Evolutionary conservation across 2,329 filamentous ascomycete genomes (phyloP), one percentile per base, ranked within the genome.

Genomic region (Scytalidium lignicola): DNA sequence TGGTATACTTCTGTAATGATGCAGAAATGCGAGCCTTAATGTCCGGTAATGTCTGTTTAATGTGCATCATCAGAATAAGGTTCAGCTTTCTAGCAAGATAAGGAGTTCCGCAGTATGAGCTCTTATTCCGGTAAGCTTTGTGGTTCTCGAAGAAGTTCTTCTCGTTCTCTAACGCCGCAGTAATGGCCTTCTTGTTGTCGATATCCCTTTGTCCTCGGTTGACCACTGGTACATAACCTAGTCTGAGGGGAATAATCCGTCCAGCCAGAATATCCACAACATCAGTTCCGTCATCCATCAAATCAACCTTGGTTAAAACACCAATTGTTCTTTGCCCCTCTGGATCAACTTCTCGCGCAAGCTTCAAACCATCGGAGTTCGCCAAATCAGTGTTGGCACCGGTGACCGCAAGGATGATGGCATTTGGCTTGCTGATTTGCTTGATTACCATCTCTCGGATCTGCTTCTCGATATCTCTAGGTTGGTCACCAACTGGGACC

Each of bases 41-140:
- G 66, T 99, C 93, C 39, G 93, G 93, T 13, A 99, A 80, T 1
- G 93, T 99, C 74, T 99, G 92, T 74, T 99, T 99, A 76, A 99
- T 99, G 75, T 99, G 93, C 93, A 99, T 99, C 92, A 99, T 97
- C 60, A 99, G 80, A 65, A 99, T 97, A 63, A 99, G 78, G 72
- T 99, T 99, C 52, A 99, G 82, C 73, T 99, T 99, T 59, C 92
- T 85, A 3, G 93, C 93, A 52, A 99, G 77, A 66, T 99, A 99
- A 3, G 93, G 93, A 2, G 93, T 99, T 68, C 93, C 93, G 70
- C 93, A 99, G 78, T 99, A 99, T 5, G 91, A 88, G 66, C 90
- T 91, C 83, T 99, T 99, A 74, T 97, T 99, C 53, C 91, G 82
- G 72, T 99, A 99, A 28, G 93, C 92, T 74, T 95, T 95, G 80